A percentile compares a stretch with the other conserved stretches of the same genome.
Conservation (phyloP, 495 filamentous ascomycete species). For the Pyronema domesticum region DNA sequence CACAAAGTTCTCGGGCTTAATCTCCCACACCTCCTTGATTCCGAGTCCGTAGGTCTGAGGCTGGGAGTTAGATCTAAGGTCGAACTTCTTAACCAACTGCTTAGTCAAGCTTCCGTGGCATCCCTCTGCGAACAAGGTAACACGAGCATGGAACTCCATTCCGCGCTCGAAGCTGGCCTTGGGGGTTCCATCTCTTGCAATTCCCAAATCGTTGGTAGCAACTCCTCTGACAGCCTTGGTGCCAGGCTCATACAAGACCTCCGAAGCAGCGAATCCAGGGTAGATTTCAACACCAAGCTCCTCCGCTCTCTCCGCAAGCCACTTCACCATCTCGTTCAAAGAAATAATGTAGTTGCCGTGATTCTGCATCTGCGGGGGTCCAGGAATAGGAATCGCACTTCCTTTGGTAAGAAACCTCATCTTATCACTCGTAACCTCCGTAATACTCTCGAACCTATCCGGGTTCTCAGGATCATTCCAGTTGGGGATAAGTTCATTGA, state of each 20-base stretch:
- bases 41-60: slow-evolving; percentile 91
- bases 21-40: slow-evolving; percentile 94
- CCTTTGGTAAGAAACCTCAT: slow-evolving; percentile 93
- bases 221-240: slow-evolving; percentile 88
- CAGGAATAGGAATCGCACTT: slow-evolving; percentile 57
- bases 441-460: slow-evolving; percentile 64
- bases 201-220: slow-evolving; percentile 85
- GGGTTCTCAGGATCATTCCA: slow-evolving; percentile 81
- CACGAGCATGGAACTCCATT: slow-evolving; percentile 94
- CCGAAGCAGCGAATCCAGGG: slow-evolving; percentile 83
- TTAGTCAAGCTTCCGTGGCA: slow-evolving; percentile 95
- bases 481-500: slow-evolving; percentile 83
- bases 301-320: slow-evolving; percentile 87
- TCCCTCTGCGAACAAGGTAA: slow-evolving; percentile 88
- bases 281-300: slow-evolving; percentile 98
- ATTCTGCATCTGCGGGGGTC: slow-evolving; percentile 96
- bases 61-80: slow-evolving; percentile 73
- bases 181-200: slow-evolving; percentile 60
- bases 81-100: slow-evolving; percentile 87
- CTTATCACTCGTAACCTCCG: slow-evolving; percentile 61
- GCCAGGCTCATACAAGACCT: slow-evolving; percentile 59
- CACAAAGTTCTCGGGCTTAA: slow-evolving; percentile 79
- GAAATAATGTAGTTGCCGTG: slow-evolving; percentile 95
- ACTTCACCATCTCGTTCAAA: slow-evolving; percentile 82
- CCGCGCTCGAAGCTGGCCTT: slow-evolving; percentile 88